Conservation (phyloP, 768 basidiomycete species). For the Leccinum subgranulosum region DNA sequence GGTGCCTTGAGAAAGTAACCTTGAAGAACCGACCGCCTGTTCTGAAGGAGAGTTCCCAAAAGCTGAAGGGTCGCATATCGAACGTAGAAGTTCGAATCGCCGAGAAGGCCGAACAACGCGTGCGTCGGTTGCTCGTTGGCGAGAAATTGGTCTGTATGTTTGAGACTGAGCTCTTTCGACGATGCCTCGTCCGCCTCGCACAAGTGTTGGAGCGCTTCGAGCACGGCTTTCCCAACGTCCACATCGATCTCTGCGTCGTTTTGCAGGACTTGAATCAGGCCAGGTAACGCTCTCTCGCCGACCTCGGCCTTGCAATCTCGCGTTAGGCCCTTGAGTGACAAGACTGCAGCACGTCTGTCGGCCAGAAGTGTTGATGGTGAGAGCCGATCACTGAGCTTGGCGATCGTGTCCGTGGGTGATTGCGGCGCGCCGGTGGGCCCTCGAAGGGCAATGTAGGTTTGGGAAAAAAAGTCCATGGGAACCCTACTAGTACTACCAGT, state of each 20-base stretch:
- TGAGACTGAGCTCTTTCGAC: slow-evolving; percentile 65
- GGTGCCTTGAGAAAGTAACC: slow-evolving; percentile 88
- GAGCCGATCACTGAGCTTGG: slow-evolving; percentile 82
- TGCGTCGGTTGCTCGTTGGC: slow-evolving; percentile 69
- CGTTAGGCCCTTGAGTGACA: slow-evolving; percentile 88
- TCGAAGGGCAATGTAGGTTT: slow-evolving; percentile 82
- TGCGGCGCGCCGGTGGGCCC: slow-evolving; percentile 83
- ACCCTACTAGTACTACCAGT: not conserved
- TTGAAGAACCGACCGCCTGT: slow-evolving; percentile 80
- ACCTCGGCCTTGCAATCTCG: slow-evolving; percentile 92
- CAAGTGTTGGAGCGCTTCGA: slow-evolving; percentile 84
- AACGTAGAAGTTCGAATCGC: slow-evolving; percentile 76
- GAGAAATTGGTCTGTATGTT: slow-evolving; percentile 80
- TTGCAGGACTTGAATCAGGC: slow-evolving; percentile 76
- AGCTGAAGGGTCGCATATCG: slow-evolving; percentile 84
- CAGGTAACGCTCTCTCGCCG: slow-evolving; percentile 70
- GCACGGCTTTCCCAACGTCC: slow-evolving; percentile 87
- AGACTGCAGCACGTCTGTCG: slow-evolving; percentile 90
- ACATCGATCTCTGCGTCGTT: slow-evolving; percentile 89
- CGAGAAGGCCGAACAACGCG: slow-evolving; percentile 72
- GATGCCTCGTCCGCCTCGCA: slow-evolving; percentile 72
- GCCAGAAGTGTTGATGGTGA: slow-evolving; percentile 87
- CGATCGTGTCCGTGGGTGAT: slow-evolving; percentile 81
- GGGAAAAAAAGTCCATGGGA: slow-evolving; percentile 78
- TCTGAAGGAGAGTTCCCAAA: slow-evolving; percentile 74